phyloP scores from a whole-genome alignment of 352 stramenopile species.

The Plasmopara halstedii region DNA sequence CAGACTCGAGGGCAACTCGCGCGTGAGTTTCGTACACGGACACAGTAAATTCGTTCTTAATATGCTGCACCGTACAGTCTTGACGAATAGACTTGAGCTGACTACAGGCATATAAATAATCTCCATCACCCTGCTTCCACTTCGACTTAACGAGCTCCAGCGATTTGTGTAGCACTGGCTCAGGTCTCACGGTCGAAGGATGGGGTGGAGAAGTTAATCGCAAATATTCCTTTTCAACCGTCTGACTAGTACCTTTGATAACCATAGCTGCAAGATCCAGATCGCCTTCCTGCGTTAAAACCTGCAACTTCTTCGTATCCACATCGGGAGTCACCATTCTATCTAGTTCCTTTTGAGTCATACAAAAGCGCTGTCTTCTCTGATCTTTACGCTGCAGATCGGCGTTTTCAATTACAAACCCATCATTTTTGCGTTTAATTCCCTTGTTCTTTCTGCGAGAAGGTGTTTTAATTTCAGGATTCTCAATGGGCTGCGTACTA shows the following conservation, averaged over 20 bases:
- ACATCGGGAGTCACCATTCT: slow-evolving; percentile 56
- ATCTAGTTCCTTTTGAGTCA: slow-evolving; percentile 58
- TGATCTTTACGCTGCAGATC: slow-evolving; percentile 69
- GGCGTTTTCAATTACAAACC: slow-evolving; percentile 22
- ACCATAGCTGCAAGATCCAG: slow-evolving; percentile 83
- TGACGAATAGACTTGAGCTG: slow-evolving; percentile 99
- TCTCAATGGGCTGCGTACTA: slow-evolving; percentile 20
- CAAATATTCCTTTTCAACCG: slow-evolving; percentile 98
- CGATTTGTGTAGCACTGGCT: slow-evolving; percentile 86
- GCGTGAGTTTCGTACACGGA: slow-evolving; percentile 97
- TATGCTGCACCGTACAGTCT: slow-evolving; percentile 96
- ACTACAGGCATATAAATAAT: slow-evolving; percentile 95
- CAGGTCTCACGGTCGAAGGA: slow-evolving; percentile 91
- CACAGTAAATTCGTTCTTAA: slow-evolving; percentile 96
- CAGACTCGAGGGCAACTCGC: slow-evolving; percentile 91
- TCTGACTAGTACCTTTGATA: slow-evolving; percentile 92
- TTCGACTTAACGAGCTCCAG: slow-evolving; percentile 81
- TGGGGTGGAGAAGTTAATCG: slow-evolving; percentile 94
- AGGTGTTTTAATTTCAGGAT: slow-evolving; percentile 38
- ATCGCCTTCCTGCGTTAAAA: slow-evolving; percentile 70
- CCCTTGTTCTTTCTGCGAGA: slow-evolving; percentile 49
- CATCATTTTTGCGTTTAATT: slow-evolving; percentile 64
- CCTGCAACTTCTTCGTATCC: slow-evolving; percentile 62
- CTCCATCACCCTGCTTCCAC: slow-evolving; percentile 78
- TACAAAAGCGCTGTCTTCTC: slow-evolving; percentile 66